phyloP scores from a whole-genome alignment of 2,329 filamentous ascomycete species.

The Pseudogymnoascus sp. region DNA sequence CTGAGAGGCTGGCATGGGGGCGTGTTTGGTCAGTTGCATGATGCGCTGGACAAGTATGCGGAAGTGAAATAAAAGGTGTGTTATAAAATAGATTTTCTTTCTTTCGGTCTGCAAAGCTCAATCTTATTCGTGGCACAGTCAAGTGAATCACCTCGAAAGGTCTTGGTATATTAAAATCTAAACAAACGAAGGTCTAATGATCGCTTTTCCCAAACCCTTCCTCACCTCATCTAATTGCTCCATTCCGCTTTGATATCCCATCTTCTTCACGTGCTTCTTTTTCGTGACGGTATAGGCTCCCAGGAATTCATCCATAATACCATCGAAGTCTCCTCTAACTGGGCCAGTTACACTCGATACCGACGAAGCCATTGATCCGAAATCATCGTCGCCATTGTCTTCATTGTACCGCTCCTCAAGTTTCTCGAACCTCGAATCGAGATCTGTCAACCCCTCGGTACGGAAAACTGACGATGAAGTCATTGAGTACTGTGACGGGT shows the following conservation, averaged over 20 bases:
- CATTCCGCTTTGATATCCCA: conserved; percentile 70
- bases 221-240: conserved; percentile 88
- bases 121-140: background rate
- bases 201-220: conserved; percentile 67
- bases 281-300: conserved; percentile 62
- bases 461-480: conserved; percentile 78
- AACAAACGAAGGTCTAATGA: conserved; percentile 34
- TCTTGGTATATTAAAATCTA: conserved; percentile 6
- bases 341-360: conserved; percentile 60
- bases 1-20: conserved; percentile 13
- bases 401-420: conserved; percentile 74
- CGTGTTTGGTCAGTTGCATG: conserved; percentile 12
- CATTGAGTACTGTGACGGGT: conserved; percentile 83
- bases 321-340: conserved; percentile 71
- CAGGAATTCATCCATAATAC: conserved; percentile 88
- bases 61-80: background rate
- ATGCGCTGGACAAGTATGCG: conserved; percentile 13
- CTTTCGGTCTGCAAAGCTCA: background rate
- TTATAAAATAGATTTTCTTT: background rate
- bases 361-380: conserved; percentile 54
- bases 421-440: conserved; percentile 87
- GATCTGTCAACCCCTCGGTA: conserved; percentile 74
- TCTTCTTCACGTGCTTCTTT: conserved; percentile 70
- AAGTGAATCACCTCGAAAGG: background rate
- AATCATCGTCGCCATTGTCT: conserved; percentile 53